phyloP scores from a whole-genome alignment of 805 yeast genomes.

The Metschnikowia cubensis region DNA sequence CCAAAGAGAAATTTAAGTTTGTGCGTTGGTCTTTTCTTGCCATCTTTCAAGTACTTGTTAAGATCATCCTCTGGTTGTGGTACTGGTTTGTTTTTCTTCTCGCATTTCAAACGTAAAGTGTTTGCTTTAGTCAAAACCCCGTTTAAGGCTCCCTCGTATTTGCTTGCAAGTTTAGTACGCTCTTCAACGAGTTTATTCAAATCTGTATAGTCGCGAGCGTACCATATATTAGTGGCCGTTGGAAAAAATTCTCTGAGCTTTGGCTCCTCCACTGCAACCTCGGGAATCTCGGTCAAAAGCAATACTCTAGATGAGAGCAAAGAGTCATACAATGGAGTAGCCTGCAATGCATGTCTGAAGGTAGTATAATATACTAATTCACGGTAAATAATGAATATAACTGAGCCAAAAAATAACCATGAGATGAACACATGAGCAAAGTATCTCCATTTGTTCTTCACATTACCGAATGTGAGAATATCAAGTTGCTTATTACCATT shows the following conservation, averaged over 20 bases:
- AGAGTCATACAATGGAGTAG: conserved; percentile 70
- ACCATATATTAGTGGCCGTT: conserved; percentile 53
- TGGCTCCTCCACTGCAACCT: conserved; percentile 43
- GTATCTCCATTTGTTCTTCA: conserved; percentile 56
- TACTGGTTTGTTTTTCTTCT: conserved; percentile 52
- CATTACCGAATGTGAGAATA: conserved; percentile 59
- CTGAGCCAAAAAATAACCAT: conserved; percentile 68
- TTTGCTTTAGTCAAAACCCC: conserved; percentile 57
- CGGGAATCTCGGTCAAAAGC: conserved; percentile 65
- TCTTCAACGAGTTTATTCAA: conserved; percentile 56
- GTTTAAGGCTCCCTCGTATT: conserved; percentile 65
- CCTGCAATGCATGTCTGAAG: conserved; percentile 68
- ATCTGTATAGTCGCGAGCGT: conserved; percentile 59
- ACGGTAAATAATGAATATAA: conserved; percentile 63
- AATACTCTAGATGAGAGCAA: conserved; percentile 67
- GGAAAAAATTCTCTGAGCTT: conserved; percentile 60
- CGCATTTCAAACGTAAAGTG: conserved; percentile 49
- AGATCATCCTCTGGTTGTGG: conserved; percentile 57
- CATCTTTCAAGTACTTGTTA: conserved; percentile 60
- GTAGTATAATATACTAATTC: conserved; percentile 69
- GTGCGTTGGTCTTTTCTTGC: conserved; percentile 77
- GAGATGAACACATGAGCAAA: conserved; percentile 75
- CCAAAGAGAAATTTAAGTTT: conserved; percentile 68
- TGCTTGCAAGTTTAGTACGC: conserved; percentile 55
- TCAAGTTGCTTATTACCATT: conserved; percentile 55